Percentiles rank a stretch among this genome's conserved stretches.
phyloP scores from a whole-genome alignment of 1,284 basidiomycete genomes.

The Neotropicomus parvogracilis region DNA sequence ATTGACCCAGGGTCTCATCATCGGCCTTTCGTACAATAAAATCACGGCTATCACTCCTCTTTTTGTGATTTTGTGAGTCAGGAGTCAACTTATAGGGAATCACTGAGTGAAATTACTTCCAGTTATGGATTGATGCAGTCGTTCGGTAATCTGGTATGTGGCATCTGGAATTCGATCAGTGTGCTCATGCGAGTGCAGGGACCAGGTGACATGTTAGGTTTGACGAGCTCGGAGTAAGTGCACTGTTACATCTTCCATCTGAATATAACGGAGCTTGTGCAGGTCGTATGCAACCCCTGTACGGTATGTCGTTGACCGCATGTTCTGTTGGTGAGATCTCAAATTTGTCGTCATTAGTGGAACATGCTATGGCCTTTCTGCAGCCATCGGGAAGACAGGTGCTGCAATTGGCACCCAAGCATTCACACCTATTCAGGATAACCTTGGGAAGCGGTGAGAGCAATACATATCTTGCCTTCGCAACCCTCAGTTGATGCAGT shows the following conservation, averaged over 20 bases:
- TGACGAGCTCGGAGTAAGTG: conserved; percentile 62
- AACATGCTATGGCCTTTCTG: conserved; percentile 68
- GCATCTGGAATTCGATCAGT: not conserved
- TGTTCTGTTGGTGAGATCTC: not conserved
- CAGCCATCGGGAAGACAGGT: conserved; percentile 72
- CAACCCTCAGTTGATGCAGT: conserved; percentile 11
- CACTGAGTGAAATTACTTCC: conserved; percentile 7
- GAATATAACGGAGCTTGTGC: conserved; percentile 1
- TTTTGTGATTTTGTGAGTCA: conserved; percentile 61
- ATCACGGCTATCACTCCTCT: conserved; percentile 63
- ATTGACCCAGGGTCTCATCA: conserved; percentile 46
- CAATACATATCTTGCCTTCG: not conserved
- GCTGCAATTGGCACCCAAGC: conserved; percentile 76
- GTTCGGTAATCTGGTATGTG: conserved; percentile 58
- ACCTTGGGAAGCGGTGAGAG: conserved; percentile 57
- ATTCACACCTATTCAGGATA: conserved; percentile 71
- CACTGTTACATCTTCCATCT: conserved; percentile 4
- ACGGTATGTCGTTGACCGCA: conserved; percentile 37
- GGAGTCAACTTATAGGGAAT: not conserved
- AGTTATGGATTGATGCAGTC: conserved; percentile 70
- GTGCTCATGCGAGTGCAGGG: conserved; percentile 41
- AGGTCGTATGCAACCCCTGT: conserved; percentile 68
- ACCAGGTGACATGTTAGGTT: conserved; percentile 70
- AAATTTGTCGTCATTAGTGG: conserved; percentile 41
- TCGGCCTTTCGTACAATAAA: conserved; percentile 65